Evolutionary conservation across 2,329 filamentous ascomycete species (phyloP).

Genomic region (Aspergillus cejpii): DNA sequence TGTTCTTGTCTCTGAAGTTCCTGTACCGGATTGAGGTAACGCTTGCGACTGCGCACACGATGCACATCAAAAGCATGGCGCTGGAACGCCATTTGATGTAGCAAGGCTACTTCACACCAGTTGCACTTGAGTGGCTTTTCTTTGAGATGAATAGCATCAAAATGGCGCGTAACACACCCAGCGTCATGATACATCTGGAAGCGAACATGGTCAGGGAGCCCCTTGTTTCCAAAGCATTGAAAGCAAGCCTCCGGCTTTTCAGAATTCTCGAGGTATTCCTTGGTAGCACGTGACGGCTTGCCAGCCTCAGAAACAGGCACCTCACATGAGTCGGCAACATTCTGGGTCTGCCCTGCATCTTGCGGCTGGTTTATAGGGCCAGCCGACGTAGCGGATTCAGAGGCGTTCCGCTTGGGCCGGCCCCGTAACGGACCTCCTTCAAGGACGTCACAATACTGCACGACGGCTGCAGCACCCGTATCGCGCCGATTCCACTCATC

Average conservation of each 20-base stretch:
- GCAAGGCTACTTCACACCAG: constrained; percentile 13
- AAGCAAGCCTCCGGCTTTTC: neutral
- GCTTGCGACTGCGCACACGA: constrained; percentile 14
- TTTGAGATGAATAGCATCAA: constrained; percentile 15
- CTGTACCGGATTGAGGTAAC: constrained; percentile 9
- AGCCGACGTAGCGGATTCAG: constrained; percentile 5
- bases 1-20: neutral
- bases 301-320: constrained; percentile 2
- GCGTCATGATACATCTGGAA: constrained; percentile 14
- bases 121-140: constrained; percentile 13
- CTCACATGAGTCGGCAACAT: constrained; percentile 1
- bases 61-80: constrained; percentile 15
- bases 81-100: constrained; percentile 18
- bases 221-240: constrained; percentile 5
- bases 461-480: constrained; percentile 9
- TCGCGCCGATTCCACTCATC: constrained; percentile 17
- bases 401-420: constrained; percentile 7
- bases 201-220: constrained; percentile 10
- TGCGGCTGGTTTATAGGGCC: too few relatives aligned
- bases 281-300: constrained; percentile 10
- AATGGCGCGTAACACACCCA: constrained; percentile 16
- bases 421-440: constrained; percentile 16
- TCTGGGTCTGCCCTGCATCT: too few relatives aligned
- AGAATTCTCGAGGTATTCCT: constrained; percentile 7
- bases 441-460: constrained; percentile 14